Conservation (phyloP, 2,329 filamentous ascomycete genomes). For the Ophiostoma fasciatum region DNA sequence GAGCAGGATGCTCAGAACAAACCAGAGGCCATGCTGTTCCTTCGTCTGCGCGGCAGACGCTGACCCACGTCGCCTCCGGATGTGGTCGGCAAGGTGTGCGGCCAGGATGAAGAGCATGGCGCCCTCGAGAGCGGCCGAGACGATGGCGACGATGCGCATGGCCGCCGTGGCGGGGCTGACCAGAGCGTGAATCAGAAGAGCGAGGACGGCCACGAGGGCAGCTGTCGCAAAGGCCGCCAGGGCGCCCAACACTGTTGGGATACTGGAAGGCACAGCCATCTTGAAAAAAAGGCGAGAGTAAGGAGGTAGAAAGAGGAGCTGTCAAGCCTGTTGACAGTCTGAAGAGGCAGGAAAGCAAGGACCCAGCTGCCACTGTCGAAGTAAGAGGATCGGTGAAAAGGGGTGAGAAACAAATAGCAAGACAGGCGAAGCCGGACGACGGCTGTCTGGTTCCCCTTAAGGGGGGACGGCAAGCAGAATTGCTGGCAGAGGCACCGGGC, state of each 20-base stretch:
- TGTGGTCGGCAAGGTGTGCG: constrained; percentile 19
- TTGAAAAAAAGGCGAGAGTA: too few species aligned
- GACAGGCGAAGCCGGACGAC: too few species aligned
- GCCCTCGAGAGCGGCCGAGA: constrained; percentile 24
- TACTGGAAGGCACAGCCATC: constrained; percentile 22
- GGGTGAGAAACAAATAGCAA: not conserved
- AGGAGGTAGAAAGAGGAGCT: too few species aligned
- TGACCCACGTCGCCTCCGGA: constrained; percentile 12
- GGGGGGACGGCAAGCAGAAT: not conserved
- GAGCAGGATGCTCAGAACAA: constrained; percentile 23
- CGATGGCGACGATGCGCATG: constrained; percentile 21
- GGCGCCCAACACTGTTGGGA: constrained; percentile 23
- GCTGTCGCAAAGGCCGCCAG: constrained; percentile 24
- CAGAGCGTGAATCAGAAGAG: constrained; percentile 23
- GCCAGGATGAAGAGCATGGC: constrained; percentile 22
- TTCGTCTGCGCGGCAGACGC: constrained; percentile 8
- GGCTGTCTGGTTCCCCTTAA: too few species aligned
- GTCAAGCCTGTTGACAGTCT: too few species aligned
- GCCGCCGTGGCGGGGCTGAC: constrained; percentile 15
- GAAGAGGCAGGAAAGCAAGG: too few species aligned
- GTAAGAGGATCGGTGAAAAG: too few species aligned
- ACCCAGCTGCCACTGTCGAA: too few species aligned
- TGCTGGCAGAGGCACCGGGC: not conserved
- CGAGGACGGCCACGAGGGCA: constrained; percentile 24
- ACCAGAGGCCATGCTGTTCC: constrained; percentile 17